A percentile compares a stretch with the other conserved stretches of the same genome.
These are phyloP conservation scores for Schizophyllum commune DNA, from an alignment of 1,284 basidiomycete species.

Conservation along the genomic window DNA sequence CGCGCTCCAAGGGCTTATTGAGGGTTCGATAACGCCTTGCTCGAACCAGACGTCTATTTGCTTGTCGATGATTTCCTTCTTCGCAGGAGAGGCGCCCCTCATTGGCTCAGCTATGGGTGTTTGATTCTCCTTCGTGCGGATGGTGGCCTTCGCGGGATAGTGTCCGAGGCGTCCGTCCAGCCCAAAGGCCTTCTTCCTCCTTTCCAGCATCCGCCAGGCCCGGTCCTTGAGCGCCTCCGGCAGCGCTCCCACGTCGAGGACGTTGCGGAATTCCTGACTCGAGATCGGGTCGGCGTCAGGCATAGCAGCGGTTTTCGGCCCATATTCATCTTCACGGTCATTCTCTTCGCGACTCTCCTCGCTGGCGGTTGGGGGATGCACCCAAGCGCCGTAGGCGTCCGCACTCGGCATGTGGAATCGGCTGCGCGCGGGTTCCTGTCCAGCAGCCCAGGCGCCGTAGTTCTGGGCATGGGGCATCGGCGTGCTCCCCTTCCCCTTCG, in stretches of 20 bases:
- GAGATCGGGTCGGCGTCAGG: too few relatives aligned
- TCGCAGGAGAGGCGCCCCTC: constrained; percentile 20
- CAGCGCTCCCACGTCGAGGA: too few relatives aligned
- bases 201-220: not conserved
- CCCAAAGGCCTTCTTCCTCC: constrained; percentile 15
- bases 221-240: not conserved
- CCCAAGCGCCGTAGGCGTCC: not conserved
- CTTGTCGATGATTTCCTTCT: constrained; percentile 19
- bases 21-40: constrained; percentile 25
- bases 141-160: constrained; percentile 12
- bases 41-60: constrained; percentile 14
- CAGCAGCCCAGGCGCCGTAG: not conserved
- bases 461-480: not conserved
- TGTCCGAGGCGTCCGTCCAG: constrained; percentile 20
- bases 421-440: not conserved
- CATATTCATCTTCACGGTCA: too few relatives aligned
- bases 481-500: not conserved
- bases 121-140: constrained; percentile 5
- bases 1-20: constrained; percentile 24
- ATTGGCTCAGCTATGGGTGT: constrained; percentile 18
- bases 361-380: too few relatives aligned
- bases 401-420: not conserved
- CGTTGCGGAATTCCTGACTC: too few relatives aligned
- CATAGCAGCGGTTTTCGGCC: too few relatives aligned
- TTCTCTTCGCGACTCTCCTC: too few relatives aligned